These are phyloP conservation scores for Teunomyces gatunensis DNA, from an alignment of 805 yeast species.

Conservation along the genomic window DNA sequence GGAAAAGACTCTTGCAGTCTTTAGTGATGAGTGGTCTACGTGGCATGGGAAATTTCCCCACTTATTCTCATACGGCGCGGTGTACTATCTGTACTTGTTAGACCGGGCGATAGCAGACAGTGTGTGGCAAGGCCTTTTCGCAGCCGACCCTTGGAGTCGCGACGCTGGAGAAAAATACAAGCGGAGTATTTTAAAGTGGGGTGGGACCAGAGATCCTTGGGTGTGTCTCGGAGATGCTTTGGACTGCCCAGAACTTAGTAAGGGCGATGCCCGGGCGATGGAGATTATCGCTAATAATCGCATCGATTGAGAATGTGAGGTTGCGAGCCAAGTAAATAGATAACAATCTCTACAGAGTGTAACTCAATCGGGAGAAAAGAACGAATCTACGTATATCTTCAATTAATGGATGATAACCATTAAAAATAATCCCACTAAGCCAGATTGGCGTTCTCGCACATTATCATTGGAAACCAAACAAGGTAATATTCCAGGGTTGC, in stretches of 20 bases:
- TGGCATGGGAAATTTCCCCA: constrained; percentile 98
- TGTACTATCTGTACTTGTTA: constrained; percentile 85
- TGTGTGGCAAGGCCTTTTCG: constrained; percentile 75
- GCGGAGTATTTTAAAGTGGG: constrained; percentile 78
- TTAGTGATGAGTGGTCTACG: constrained; percentile 66
- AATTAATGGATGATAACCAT: no score
- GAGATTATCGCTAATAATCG: constrained; percentile 22
- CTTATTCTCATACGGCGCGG: constrained; percentile 87
- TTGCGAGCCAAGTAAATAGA: background rate
- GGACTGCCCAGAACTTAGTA: constrained; percentile 54
- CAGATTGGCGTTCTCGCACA: no score
- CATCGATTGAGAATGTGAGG: background rate
- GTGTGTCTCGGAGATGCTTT: constrained; percentile 75
- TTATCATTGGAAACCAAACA: no score
- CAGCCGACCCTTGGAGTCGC: constrained; percentile 64
- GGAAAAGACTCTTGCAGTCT: constrained; percentile 57
- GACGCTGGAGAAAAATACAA: constrained; percentile 75
- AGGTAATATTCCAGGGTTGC: no score
- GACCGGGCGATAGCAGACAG: constrained; percentile 91
- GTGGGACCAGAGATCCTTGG: constrained; percentile 93
- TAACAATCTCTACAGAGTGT: background rate
- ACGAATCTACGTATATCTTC: no score
- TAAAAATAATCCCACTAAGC: no score
- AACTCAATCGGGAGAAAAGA: background rate
- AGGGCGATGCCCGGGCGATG: constrained; percentile 77